phyloP scores from a whole-genome alignment of 495 filamentous ascomycete species.

The Penicillium macrosclerotiorum region DNA sequence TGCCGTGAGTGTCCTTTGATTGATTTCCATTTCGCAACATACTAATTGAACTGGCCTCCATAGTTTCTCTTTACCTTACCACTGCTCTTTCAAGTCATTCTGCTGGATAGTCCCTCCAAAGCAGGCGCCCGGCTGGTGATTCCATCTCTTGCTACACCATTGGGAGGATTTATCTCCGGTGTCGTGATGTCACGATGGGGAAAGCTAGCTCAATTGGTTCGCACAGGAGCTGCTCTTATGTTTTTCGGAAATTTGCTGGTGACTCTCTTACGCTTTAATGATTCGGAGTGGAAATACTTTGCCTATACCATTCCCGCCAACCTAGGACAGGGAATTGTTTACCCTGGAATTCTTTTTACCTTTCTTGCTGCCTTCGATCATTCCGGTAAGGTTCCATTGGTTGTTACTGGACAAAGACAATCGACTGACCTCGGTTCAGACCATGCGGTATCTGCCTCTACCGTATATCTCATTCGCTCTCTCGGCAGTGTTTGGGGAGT shows the following conservation, averaged over 20 bases:
- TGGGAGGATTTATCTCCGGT: constrained; percentile 59
- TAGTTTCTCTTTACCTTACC: constrained; percentile 67
- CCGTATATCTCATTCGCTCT: constrained; percentile 61
- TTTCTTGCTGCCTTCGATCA: constrained; percentile 63
- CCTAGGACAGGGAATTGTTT: constrained; percentile 62
- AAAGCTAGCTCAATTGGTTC: constrained; percentile 53
- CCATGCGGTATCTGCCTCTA: constrained; percentile 63
- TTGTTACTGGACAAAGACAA: background rate
- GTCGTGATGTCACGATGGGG: constrained; percentile 66
- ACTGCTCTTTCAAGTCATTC: constrained; percentile 61
- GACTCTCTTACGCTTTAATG: constrained; percentile 53
- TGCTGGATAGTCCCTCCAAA: constrained; percentile 59
- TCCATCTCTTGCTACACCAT: constrained; percentile 59
- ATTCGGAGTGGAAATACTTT: constrained; percentile 61
- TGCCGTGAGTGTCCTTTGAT: constrained; percentile 44
- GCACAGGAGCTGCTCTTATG: constrained; percentile 56
- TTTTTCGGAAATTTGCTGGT: constrained; percentile 57
- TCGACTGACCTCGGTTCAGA: constrained; percentile 33
- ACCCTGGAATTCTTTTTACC: constrained; percentile 61
- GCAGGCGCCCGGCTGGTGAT: constrained; percentile 59
- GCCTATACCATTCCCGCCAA: constrained; percentile 63
- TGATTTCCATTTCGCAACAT: background rate
- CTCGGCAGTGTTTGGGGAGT: constrained; percentile 65
- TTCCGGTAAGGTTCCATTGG: constrained; percentile 40
- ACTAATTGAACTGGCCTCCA: background rate